phyloP scores from a whole-genome alignment of 2,329 filamentous ascomycete species.

The Pseudocercospora musae region DNA sequence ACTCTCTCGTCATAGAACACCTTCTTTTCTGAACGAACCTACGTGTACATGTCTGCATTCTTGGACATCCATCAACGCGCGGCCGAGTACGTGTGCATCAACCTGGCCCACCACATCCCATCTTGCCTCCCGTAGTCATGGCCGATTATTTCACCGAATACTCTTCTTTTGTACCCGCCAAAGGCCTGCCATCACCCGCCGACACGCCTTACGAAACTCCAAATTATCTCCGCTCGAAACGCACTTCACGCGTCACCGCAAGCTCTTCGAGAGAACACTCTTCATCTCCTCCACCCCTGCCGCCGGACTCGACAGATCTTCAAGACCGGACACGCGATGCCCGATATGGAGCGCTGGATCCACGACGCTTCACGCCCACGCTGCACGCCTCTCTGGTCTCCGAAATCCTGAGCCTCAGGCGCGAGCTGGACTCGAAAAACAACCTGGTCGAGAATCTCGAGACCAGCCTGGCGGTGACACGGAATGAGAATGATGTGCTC shows the following conservation, averaged over 20 bases:
- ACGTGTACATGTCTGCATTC: constrained; percentile 18
- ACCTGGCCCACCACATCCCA: background rate
- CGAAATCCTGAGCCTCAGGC: constrained; percentile 80
- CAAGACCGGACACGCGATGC: constrained; percentile 50
- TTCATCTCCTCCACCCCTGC: constrained; percentile 56
- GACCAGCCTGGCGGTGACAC: constrained; percentile 64
- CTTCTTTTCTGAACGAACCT: constrained; percentile 11
- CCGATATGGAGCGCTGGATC: constrained; percentile 67
- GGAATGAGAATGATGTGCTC: constrained; percentile 71
- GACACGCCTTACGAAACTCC: constrained; percentile 69
- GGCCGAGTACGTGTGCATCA: constrained; percentile 2
- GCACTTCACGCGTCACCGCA: constrained; percentile 53
- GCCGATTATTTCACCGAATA: constrained; percentile 49
- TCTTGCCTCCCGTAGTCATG: constrained; percentile 21
- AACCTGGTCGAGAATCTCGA: constrained; percentile 85
- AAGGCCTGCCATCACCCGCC: constrained; percentile 65
- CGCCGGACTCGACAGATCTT: constrained; percentile 42
- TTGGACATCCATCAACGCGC: constrained; percentile 32
- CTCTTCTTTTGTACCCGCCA: constrained; percentile 46
- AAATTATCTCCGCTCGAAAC: constrained; percentile 53
- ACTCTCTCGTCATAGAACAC: constrained; percentile 7
- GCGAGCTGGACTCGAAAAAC: constrained; percentile 87
- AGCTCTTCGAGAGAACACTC: constrained; percentile 62
- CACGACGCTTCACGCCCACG: constrained; percentile 89
- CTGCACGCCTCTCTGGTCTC: constrained; percentile 91